Conservation (phyloP, 306 rosid species). For the barrel medic (Medicago truncatula) region MtrunA17r5.0-ANR NC_053045.1:57159001-57159500, state of each 20-base stretch:
- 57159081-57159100: conserved; percentile 11
- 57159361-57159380: conserved; percentile 54
- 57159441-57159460: conserved; percentile 17
- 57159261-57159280: conserved; percentile 26
- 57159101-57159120: conserved; percentile 30
- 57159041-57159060: too few species aligned
- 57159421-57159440: conserved; percentile 44
- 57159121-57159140: neutral
- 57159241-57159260: conserved; percentile 40
- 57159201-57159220: conserved; percentile 42
- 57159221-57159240: conserved; percentile 82
- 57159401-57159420: conserved; percentile 45
- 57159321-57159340: conserved; percentile 48
- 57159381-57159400: conserved; percentile 68
- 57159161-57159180: conserved; percentile 9
- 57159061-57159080: conserved; percentile 39
- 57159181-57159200: conserved; percentile 48
- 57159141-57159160: neutral
- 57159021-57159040: too few species aligned
- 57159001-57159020: too few species aligned
- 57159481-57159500: conserved; percentile 1
- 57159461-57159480: conserved; percentile 13
- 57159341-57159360: neutral
- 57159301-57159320: neutral
- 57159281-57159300: conserved; percentile 18